These are phyloP conservation scores for Silene noctiflora DNA, from an alignment of 179 eudicot genomes.

Conservation along the genomic window DNA sequence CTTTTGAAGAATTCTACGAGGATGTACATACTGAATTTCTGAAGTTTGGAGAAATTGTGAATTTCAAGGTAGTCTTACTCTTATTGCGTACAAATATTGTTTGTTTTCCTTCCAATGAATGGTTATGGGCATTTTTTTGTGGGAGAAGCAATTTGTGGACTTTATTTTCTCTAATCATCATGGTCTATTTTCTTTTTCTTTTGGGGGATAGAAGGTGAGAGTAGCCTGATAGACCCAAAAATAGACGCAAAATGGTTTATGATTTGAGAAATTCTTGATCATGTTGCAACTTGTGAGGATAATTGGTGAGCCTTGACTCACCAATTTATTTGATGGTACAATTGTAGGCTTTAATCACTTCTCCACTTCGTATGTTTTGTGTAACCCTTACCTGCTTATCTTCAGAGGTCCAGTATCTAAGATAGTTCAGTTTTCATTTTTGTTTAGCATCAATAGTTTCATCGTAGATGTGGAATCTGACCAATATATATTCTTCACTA, in stretches of 20 bases:
- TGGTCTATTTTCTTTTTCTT: background rate
- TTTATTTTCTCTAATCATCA: background rate
- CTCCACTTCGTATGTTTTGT: background rate
- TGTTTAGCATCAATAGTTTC: background rate
- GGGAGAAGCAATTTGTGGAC: background rate
- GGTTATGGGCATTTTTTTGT: background rate
- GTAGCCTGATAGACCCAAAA: background rate
- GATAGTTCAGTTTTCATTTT: background rate
- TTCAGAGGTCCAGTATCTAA: background rate
- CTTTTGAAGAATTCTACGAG: constrained; percentile 92
- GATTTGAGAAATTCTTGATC: background rate
- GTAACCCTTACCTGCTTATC: background rate
- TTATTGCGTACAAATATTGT: background rate
- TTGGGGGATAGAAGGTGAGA: background rate
- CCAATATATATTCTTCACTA: constrained; percentile 4
- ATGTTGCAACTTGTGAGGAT: background rate
- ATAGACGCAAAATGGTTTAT: background rate
- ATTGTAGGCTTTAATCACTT: background rate
- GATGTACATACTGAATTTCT: constrained; percentile 97
- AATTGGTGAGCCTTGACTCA: background rate
- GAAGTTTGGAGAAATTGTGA: constrained; percentile 86
- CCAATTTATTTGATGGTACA: background rate
- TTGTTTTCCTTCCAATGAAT: constrained; percentile 6
- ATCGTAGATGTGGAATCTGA: constrained; percentile 1
- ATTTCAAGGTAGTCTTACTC: constrained; percentile 66